phyloP scores from a whole-genome alignment of 116 monocot genomes.

The Phalaenopsis hybrid region DNA sequence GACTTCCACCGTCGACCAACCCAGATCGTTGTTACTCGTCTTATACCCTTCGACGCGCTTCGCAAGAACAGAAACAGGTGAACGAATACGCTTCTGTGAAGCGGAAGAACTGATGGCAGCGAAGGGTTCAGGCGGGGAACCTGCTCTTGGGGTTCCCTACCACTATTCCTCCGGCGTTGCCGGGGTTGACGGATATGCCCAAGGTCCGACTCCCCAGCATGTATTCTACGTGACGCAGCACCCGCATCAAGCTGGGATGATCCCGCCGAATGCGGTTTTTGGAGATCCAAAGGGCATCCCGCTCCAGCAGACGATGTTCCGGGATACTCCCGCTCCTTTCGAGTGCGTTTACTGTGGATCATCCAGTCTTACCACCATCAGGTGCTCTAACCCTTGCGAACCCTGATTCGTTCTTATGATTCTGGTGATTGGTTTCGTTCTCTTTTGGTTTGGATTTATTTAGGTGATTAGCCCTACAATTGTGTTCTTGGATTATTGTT shows the following conservation, averaged over 20 bases:
- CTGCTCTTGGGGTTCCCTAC: conserved; percentile 57
- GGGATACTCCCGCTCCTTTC: conserved; percentile 78
- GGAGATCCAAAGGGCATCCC: conserved; percentile 71
- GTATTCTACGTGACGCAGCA: conserved; percentile 39
- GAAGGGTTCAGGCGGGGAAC: conserved; percentile 23
- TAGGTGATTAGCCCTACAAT: neutral
- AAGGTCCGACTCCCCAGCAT: conserved; percentile 8
- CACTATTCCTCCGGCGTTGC: conserved; percentile 7
- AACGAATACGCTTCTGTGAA: neutral
- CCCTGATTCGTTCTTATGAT: conserved; percentile 1
- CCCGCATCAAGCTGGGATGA: conserved; percentile 62
- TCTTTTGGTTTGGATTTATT: neutral
- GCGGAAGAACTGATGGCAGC: conserved; percentile 13
- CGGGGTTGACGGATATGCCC: neutral
- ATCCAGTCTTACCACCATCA: conserved; percentile 68
- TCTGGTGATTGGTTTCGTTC: neutral
- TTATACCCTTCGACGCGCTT: neutral
- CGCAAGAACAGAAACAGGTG: conserved; percentile 2
- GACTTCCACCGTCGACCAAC: too few relatives aligned
- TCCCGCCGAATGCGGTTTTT: conserved; percentile 64
- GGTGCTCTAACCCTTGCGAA: conserved; percentile 14
- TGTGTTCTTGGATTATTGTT: neutral
- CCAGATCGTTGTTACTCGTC: too few relatives aligned
- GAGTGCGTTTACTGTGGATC: conserved; percentile 58
- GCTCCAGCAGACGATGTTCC: conserved; percentile 68